Conservation (phyloP, 768 basidiomycete genomes). For the Hygrocybe coccinea region DNA sequence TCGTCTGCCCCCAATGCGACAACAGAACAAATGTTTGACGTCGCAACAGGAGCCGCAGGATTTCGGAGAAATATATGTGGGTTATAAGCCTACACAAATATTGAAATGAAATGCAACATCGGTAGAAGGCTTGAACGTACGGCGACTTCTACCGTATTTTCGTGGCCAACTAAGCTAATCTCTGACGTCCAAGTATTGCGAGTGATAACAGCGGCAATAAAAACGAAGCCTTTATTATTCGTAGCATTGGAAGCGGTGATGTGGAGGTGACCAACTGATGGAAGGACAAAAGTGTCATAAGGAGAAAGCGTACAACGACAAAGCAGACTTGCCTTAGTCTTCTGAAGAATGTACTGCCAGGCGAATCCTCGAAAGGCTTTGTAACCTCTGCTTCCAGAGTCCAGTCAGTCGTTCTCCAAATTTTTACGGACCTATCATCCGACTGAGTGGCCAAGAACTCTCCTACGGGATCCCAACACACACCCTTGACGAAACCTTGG, state of each 20-base stretch:
- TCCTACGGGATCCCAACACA: slow-evolving; percentile 98
- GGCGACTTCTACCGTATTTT: slow-evolving; percentile 94
- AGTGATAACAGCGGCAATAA: slow-evolving; percentile 93
- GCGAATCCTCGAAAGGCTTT: slow-evolving; percentile 91
- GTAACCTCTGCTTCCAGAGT: slow-evolving; percentile 73
- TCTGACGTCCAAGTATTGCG: slow-evolving; percentile 86
- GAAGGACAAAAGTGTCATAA: background rate
- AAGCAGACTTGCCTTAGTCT: slow-evolving; percentile 61
- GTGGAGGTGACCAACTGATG: slow-evolving; percentile 89
- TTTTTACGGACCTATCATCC: slow-evolving; percentile 93
- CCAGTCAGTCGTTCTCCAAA: slow-evolving; percentile 97
- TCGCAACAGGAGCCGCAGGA: slow-evolving; percentile 57
- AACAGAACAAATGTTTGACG: slow-evolving; percentile 84
- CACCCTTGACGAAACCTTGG: slow-evolving; percentile 96
- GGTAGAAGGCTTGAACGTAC: slow-evolving; percentile 46
- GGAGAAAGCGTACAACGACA: too few relatives aligned
- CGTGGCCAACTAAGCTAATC: slow-evolving; percentile 93
- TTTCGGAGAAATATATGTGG: slow-evolving; percentile 90
- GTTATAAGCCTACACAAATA: slow-evolving; percentile 68
- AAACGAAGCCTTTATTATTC: slow-evolving; percentile 92
- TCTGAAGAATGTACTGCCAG: slow-evolving; percentile 91
- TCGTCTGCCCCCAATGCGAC: slow-evolving; percentile 94
- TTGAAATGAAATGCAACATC: slow-evolving; percentile 6
- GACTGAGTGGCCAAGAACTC: slow-evolving; percentile 97
- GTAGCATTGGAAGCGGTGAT: slow-evolving; percentile 97